Percentiles rank a stretch among this genome's conserved stretches.
These are phyloP conservation scores for Fusarium graminum DNA, from an alignment of 2,329 filamentous ascomycete species.

Conservation along the genomic window DNA sequence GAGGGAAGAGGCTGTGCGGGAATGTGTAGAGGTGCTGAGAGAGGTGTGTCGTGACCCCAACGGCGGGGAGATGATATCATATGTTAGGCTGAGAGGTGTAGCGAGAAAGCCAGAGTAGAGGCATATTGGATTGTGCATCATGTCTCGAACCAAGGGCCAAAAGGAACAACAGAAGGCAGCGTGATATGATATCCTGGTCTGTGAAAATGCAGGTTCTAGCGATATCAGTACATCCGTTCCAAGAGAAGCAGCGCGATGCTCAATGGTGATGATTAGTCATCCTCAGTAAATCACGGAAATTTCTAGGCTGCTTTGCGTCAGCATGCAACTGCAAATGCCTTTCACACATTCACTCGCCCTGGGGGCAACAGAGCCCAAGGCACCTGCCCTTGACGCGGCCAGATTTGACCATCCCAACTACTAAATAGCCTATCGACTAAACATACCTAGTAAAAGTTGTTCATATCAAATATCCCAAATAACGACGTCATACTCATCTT, in stretches of 20 bases:
- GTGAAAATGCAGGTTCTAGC: neutral
- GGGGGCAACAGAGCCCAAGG: conserved; percentile 38
- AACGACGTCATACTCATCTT: conserved; percentile 18
- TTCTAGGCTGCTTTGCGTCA: conserved; percentile 45
- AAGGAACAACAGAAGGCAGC: neutral
- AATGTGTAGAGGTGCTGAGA: conserved; percentile 67
- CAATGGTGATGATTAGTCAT: conserved; percentile 43
- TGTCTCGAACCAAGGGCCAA: neutral
- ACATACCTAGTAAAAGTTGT: neutral
- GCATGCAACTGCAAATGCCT: conserved; percentile 12
- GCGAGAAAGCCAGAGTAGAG: conserved; percentile 55
- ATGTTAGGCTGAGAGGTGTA: conserved; percentile 66
- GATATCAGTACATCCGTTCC: neutral
- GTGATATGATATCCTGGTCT: neutral
- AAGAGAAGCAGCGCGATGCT: neutral
- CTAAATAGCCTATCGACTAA: neutral
- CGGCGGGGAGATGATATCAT: conserved; percentile 68
- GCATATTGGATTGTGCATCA: neutral
- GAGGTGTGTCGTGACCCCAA: conserved; percentile 66
- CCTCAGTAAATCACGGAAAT: conserved; percentile 31
- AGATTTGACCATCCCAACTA: conserved; percentile 2
- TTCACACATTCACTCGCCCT: conserved; percentile 20
- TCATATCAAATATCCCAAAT: neutral
- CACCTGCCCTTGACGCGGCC: conserved; percentile 47
- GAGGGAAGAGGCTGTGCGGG: conserved; percentile 66